Base-by-base conservation (phyloP, 1,284 basidiomycete genomes). In the Papiliotrema terrestris region DNA sequence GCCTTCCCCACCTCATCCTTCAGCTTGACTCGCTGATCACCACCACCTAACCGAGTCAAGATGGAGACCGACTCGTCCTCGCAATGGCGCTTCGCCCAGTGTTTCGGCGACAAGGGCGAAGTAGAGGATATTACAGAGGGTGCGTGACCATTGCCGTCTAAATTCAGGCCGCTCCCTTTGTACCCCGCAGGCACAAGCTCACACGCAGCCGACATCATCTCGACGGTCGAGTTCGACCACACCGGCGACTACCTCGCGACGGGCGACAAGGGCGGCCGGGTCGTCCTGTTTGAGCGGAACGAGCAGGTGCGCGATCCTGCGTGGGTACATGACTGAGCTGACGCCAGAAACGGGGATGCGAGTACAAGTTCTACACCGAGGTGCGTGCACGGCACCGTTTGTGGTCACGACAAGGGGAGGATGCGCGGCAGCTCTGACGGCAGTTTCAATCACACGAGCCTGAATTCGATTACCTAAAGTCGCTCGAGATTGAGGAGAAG, bases 291-390 rank as follows among this genome's bases (percentile, higher is more conserved):
- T 75, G 95, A 99, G 81, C 85, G 96, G 54, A 98, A 97, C 79
- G 94, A 98, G 81, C 86, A 86, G 83, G 93, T 95, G 69, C 73
- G 90, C 84, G 8, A 14, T n/a, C 3, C 22, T 37, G 9, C 13
- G 35, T 29, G 54, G 20, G 36, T 23, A 41, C 26, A 42, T 3
- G 3, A 2, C 19, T 47, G 26, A 52, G 38, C n/a, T 41, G 36
- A 39, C 54, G 44, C 11, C 71, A 94, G 90, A 98, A 98, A 89
- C 97, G 97, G 78, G 93, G 93, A 59, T 99, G 96, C 82, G 96
- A 99, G 80, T 98, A 99, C 86, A 98, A 98, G 79, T 99, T 98
- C 79, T 98, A 98, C 78, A 98, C 96, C 58, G 96, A 99, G 79
- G 77, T 76, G 39, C 45, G 71, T 62, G 39, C 5, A 41, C 15